Evolutionary conservation across 441 rosid species (phyloP), one percentile per base, ranked within the genome.

Genomic region (Pelargonium australe): DNA sequence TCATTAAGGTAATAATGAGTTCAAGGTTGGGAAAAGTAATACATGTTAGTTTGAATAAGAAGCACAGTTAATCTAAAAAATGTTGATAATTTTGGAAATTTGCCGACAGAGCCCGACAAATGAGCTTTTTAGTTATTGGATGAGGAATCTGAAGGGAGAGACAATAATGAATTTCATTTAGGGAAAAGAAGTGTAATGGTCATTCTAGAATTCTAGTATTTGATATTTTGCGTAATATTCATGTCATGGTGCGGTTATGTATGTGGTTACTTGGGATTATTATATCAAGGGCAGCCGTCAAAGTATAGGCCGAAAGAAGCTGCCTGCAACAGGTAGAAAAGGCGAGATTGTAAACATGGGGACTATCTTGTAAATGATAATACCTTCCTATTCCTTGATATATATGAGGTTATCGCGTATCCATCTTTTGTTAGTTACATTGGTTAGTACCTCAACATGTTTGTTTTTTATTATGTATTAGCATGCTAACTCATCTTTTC

Each of bases 401-500:
- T 49, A 13, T 49, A n/a, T n/a, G 57, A 12, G 16, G 1, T 37
- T 37, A 37, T 5, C 1, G 41, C 5, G 57, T 49, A n/a, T 13
- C 5, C 57, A 49, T 49, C 57, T 49, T 49, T 49, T 19, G 2
- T 49, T 49, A 3, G 4, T 13, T 49, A 17, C 13, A 58, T 58
- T 7, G 11, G 5, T 16, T 58, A 17, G 2, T 23, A 37, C 28
- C 28, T 5, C 11, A 17, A 16, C 63, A 58, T 49, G 63, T 58
- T 9, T 58, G 63, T 31, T 16, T 58, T 20, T 1, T 20, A 7
- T 20, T 10, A 63, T 57, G 25, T 16, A 20, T 45, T 40, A 62
- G 53, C 47, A 61, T 63, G 64, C 55, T 65, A 58, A 73, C 65
- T 8, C 41, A 11, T 49, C 13, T 72, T 78, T 65, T 68, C 79